Percentiles rank a stretch among this genome's conserved stretches.
These are phyloP conservation scores for Straminergon stramineum DNA, from an alignment of 225 moss, liverwort and hornwort species.

Conservation along the genomic window DNA sequence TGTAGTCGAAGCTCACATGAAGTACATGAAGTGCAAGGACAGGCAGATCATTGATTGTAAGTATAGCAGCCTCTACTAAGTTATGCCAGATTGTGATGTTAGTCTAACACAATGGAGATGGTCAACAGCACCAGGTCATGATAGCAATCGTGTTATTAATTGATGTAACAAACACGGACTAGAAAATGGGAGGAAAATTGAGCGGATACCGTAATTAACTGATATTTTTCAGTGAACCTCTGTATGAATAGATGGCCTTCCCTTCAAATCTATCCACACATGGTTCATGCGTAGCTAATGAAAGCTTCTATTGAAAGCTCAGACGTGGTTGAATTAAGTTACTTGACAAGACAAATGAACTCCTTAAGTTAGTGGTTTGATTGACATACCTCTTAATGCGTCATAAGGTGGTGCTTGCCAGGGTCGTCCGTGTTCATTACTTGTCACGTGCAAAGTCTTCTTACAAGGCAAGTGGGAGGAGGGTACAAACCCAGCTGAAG, in stretches of 20 bases:
- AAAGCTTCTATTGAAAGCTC: not conserved
- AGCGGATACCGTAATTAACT: not conserved
- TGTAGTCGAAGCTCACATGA: not conserved
- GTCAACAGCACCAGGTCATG: constrained; percentile 6
- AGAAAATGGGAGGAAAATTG: not conserved
- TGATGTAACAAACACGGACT: not conserved
- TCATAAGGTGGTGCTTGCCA: not conserved
- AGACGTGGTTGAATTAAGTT: not conserved
- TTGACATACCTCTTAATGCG: not conserved
- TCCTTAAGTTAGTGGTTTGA: not conserved
- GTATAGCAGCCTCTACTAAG: not conserved
- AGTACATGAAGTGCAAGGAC: not conserved
- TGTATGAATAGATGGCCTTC: not conserved
- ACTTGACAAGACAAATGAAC: not conserved
- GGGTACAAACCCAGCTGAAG: not conserved
- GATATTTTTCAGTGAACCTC: not conserved
- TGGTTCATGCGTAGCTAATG: not conserved
- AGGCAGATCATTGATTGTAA: not conserved
- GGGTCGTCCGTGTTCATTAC: not conserved
- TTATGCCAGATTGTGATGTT: not conserved
- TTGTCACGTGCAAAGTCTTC: not conserved
- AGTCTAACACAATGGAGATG: not conserved
- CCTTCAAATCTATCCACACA: not conserved
- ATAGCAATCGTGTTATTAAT: not conserved
- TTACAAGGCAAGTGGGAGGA: not conserved